Evolutionary conservation across 306 rosid species (phyloP).

Genomic region (Betula pendula): DNA sequence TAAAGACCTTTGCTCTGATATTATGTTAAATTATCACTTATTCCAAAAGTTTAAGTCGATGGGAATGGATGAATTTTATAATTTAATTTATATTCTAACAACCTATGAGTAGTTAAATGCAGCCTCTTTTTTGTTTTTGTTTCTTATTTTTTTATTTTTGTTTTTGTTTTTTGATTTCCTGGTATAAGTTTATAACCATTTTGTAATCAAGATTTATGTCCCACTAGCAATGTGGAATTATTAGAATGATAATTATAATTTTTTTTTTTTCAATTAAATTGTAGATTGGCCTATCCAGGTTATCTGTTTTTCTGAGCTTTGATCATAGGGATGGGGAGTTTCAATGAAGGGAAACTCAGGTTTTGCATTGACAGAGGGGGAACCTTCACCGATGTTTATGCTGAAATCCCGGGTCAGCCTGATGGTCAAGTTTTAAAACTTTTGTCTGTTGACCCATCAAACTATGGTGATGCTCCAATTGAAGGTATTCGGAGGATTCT

Average conservation of each 20-base stretch:
- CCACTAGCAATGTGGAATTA: neutral
- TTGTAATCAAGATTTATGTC: neutral
- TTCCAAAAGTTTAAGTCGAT: too few species aligned
- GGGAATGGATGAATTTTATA: too few species aligned
- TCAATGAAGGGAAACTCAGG: conserved; percentile 55
- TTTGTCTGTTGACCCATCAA: conserved; percentile 83
- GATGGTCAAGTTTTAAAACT: conserved; percentile 82
- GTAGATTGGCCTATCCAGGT: neutral
- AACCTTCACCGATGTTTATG: conserved; percentile 89
- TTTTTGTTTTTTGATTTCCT: neutral
- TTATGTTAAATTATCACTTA: too few species aligned
- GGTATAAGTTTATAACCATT: neutral
- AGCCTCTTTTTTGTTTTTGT: too few species aligned
- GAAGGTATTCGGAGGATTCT: conserved; percentile 89
- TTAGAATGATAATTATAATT: neutral
- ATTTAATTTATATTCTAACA: too few species aligned
- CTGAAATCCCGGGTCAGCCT: conserved; percentile 71
- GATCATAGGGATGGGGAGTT: conserved; percentile 38
- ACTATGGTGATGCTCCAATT: conserved; percentile 90
- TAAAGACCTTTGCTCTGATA: too few species aligned
- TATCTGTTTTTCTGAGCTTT: conserved; percentile 11
- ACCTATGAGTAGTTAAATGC: too few species aligned
- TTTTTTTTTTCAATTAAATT: neutral
- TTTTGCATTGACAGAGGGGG: conserved; percentile 97
- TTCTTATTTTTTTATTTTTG: too few species aligned